Evolutionary conservation across 192 early-diverging fungal species (phyloP).

Genomic region (Coemansia sp.): DNA sequence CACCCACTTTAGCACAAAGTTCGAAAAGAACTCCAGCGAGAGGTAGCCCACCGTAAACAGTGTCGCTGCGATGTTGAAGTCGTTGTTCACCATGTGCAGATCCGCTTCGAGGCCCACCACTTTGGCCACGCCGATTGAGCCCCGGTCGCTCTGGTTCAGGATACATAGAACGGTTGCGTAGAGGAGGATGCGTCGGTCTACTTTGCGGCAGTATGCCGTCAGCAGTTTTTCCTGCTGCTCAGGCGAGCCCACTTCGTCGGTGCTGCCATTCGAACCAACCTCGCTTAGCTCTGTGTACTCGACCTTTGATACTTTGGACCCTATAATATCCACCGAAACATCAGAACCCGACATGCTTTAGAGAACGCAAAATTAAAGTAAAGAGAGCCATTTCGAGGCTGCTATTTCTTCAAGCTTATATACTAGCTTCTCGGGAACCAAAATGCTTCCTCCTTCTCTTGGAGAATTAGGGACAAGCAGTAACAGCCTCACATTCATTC

Average conservation of each 20-base stretch:
- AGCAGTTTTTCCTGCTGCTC: constrained; percentile 13
- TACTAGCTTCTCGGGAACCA: too few relatives aligned
- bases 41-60: constrained; percentile 47
- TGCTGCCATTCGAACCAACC: background rate
- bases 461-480: background rate
- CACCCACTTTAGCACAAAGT: constrained; percentile 41
- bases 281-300: constrained; percentile 28
- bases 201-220: constrained; percentile 35
- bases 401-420: background rate
- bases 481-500: background rate
- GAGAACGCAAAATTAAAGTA: too few relatives aligned
- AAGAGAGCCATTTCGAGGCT: background rate
- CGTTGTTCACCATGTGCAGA: constrained; percentile 39
- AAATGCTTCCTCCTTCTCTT: too few relatives aligned
- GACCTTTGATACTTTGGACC: constrained; percentile 24
- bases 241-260: background rate
- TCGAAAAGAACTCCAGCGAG: constrained; percentile 43
- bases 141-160: constrained; percentile 47
- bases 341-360: background rate
- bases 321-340: constrained; percentile 12
- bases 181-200: constrained; percentile 36
- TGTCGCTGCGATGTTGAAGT: constrained; percentile 47
- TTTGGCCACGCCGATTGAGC: constrained; percentile 50
- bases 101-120: constrained; percentile 47
- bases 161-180: constrained; percentile 35